Base-by-base conservation (phyloP, 73 alveolate genomes). In the Symbiodinium pilosum region DNA sequence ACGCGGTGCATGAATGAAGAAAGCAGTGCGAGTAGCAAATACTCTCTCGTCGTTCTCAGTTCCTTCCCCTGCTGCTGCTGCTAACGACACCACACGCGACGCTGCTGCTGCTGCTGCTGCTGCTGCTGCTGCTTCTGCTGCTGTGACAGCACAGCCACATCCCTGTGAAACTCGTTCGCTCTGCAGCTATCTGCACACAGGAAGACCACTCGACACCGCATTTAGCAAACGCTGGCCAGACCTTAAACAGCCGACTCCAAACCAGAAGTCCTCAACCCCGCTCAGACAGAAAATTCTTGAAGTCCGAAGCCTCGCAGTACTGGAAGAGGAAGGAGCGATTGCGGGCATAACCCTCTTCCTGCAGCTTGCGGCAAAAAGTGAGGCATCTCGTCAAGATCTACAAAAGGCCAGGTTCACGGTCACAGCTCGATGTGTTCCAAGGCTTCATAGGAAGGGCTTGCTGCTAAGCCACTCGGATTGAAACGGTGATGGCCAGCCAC, bases 271-370 rank as follows among this genome's bases (percentile, higher is more conserved):
- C n/a, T n/a, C n/a, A n/a, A n/a, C n/a, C n/a, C n/a, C n/a, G n/a
- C n/a, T n/a, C n/a, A n/a, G n/a, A n/a, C n/a, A n/a, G n/a, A n/a
- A n/a, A n/a, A n/a, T n/a, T n/a, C n/a, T n/a, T n/a, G n/a, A n/a
- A n/a, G n/a, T n/a, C 2, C 34, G 56, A 26, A 32, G 97, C 97
- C 97, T 91, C 97, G 86, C 97, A 91, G 68, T 91, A 91, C 51
- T 91, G 97, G 88, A 91, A 91, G 34, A 91, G 88, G 41, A 91
- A 91, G 97, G 97, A 91, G 56, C 97, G 97, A 43, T 91, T 91
- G 40, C 84, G 97, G 14, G 97, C 88, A 30, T 81, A 91, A 14
- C 97, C 97, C 81, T 91, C 97, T 32, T 91, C 97, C 97, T 89
- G 86, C 18, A 0, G 32, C 32, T 16, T 38, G 40, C 34, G 28